Conservation (phyloP, 805 yeast species). For the Cyberlindnera maritima region DNA sequence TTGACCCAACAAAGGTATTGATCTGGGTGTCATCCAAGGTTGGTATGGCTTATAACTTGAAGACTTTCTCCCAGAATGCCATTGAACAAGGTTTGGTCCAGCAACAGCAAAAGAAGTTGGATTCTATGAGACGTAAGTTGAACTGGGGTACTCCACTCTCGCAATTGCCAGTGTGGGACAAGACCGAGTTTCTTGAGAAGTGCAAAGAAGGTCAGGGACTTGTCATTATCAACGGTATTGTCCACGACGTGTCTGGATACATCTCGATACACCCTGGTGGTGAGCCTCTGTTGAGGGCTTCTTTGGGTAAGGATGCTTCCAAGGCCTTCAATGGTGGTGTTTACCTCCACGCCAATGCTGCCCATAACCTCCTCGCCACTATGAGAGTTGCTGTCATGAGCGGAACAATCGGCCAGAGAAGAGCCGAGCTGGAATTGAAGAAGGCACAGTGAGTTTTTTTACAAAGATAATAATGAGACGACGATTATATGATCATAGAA, state of each 20-base stretch:
- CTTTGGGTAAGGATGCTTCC: slow-evolving; percentile 79
- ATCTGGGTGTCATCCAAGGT: slow-evolving; percentile 59
- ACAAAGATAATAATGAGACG: background rate
- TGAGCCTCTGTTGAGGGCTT: slow-evolving; percentile 63
- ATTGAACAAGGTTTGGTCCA: slow-evolving; percentile 80
- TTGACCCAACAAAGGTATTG: slow-evolving; percentile 73
- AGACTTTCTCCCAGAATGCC: slow-evolving; percentile 75
- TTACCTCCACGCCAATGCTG: slow-evolving; percentile 82
- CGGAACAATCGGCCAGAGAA: slow-evolving; percentile 49
- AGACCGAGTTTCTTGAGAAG: slow-evolving; percentile 47
- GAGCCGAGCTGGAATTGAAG: slow-evolving; percentile 21
- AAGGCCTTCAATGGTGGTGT: slow-evolving; percentile 86
- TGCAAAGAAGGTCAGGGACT: slow-evolving; percentile 51
- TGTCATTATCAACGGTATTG: slow-evolving; percentile 73
- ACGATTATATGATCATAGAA: background rate
- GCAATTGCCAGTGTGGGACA: slow-evolving; percentile 73
- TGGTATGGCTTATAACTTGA: slow-evolving; percentile 67
- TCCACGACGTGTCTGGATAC: slow-evolving; percentile 69
- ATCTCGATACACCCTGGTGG: slow-evolving; percentile 86
- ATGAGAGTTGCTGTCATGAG: slow-evolving; percentile 80
- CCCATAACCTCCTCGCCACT: slow-evolving; percentile 76
- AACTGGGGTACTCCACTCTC: slow-evolving; percentile 75
- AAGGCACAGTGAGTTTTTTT: slow-evolving; percentile 8
- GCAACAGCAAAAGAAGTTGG: slow-evolving; percentile 79
- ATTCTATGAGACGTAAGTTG: slow-evolving; percentile 55